These are phyloP conservation scores for Cordyceps militaris DNA, from an alignment of 2,329 filamentous ascomycete species.

Conservation along the genomic window DNA sequence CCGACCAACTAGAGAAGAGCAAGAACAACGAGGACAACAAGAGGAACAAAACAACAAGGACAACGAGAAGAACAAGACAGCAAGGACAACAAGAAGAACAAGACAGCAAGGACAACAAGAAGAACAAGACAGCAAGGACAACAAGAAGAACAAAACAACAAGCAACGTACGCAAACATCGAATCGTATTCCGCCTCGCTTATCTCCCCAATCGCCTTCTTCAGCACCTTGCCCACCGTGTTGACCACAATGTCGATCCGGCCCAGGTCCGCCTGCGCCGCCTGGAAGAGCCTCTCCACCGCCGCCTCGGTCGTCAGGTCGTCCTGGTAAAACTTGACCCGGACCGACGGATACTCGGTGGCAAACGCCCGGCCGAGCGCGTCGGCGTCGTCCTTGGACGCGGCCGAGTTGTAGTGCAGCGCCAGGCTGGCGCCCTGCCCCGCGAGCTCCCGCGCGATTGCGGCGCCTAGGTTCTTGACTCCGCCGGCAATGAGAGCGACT, in stretches of 20 bases:
- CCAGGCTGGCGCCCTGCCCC: constrained; percentile 47
- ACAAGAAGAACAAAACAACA: neutral
- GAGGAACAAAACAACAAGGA: neutral
- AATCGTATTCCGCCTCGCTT: constrained; percentile 38
- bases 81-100: neutral
- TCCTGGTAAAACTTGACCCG: constrained; percentile 35
- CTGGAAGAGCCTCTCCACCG: constrained; percentile 35
- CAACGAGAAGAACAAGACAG: too few species aligned
- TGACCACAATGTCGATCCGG: constrained; percentile 41
- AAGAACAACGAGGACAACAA: neutral
- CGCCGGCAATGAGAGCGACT: constrained; percentile 45
- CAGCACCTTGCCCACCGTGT: constrained; percentile 42
- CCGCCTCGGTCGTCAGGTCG: constrained; percentile 33
- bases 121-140: neutral
- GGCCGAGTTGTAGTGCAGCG: constrained; percentile 49
- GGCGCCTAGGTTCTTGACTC: constrained; percentile 52
- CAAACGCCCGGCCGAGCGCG: constrained; percentile 31
- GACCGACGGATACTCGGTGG: constrained; percentile 22
- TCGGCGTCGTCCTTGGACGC: constrained; percentile 30
- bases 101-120: neutral
- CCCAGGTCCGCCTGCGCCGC: constrained; percentile 34
- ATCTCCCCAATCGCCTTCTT: constrained; percentile 40
- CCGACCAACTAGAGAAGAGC: too few species aligned
- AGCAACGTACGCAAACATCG: constrained; percentile 36
- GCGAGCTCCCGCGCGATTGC: constrained; percentile 52